These are phyloP conservation scores for Mycena olivaceomarginata DNA, from an alignment of 768 basidiomycete species.

Conservation along the genomic window DNA sequence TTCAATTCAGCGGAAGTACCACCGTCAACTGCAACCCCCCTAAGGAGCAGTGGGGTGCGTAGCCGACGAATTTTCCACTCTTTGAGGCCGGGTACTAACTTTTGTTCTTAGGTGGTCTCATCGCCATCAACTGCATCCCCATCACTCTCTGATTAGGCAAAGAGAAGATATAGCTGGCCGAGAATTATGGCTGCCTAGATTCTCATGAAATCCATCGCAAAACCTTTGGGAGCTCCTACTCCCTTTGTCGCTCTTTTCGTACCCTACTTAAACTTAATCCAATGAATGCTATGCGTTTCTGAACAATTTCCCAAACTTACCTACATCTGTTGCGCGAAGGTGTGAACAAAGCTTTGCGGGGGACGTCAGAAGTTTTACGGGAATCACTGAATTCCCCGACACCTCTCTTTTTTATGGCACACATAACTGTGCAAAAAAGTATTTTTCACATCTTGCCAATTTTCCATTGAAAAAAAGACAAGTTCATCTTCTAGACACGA, in stretches of 20 bases:
- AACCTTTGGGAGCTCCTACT: neutral
- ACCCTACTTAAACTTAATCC: constrained; percentile 7
- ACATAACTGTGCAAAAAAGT: too few relatives aligned
- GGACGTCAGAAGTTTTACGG: neutral
- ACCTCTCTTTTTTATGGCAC: neutral
- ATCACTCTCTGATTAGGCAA: constrained; percentile 16
- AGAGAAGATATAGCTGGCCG: constrained; percentile 6
- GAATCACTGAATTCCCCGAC: neutral
- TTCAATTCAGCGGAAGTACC: constrained; percentile 16
- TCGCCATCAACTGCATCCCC: constrained; percentile 15
- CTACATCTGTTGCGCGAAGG: neutral
- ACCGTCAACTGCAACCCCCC: constrained; percentile 18
- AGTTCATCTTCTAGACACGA: too few relatives aligned
- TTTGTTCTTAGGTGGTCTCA: constrained; percentile 15
- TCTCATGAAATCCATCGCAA: neutral
- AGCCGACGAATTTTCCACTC: constrained; percentile 7
- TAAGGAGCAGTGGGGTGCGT: constrained; percentile 13
- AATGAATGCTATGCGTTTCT: neutral
- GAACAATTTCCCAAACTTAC: neutral
- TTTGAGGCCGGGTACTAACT: constrained; percentile 8
- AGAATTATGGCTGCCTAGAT: neutral
- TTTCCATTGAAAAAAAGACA: too few relatives aligned
- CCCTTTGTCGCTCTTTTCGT: constrained; percentile 8
- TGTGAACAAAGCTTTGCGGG: neutral
- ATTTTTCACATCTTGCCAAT: too few relatives aligned